Evolutionary conservation across 2,329 filamentous ascomycete species (phyloP).

Genomic region (Elsinoe australis): DNA sequence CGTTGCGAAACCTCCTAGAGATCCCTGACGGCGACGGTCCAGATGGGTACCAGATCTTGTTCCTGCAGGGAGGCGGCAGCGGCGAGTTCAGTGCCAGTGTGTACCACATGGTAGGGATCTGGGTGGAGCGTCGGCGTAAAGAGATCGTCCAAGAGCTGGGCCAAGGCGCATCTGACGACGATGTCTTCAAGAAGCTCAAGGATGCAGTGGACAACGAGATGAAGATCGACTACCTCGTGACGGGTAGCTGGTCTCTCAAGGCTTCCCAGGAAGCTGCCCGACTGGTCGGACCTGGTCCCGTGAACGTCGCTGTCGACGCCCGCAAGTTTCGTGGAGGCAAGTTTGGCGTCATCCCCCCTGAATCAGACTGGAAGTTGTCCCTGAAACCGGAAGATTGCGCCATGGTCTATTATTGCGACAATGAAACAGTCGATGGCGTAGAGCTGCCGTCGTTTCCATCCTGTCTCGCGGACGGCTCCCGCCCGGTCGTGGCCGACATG

Average conservation of each 20-base stretch:
- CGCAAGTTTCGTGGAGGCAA: conserved; percentile 61
- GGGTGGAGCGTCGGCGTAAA: conserved; percentile 63
- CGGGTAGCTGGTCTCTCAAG: conserved; percentile 85
- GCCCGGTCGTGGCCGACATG: conserved; percentile 84
- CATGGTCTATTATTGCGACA: conserved; percentile 84
- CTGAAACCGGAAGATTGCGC: conserved; percentile 53
- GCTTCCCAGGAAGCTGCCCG: conserved; percentile 74
- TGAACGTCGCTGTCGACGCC: conserved; percentile 71
- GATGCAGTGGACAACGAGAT: conserved; percentile 62
- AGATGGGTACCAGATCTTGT: conserved; percentile 76
- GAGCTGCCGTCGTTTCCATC: conserved; percentile 74
- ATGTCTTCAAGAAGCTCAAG: conserved; percentile 53
- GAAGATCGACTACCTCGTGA: conserved; percentile 82
- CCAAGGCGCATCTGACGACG: conserved; percentile 43
- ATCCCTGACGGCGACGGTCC: conserved; percentile 74
- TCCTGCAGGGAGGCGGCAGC: conserved; percentile 79
- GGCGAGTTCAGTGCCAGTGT: conserved; percentile 78
- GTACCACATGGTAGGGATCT: conserved; percentile 76
- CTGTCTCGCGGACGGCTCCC: conserved; percentile 49
- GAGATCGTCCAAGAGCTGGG: conserved; percentile 52
- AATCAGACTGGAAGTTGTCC: conserved; percentile 66
- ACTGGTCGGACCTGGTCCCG: conserved; percentile 66
- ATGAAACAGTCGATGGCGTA: conserved; percentile 90
- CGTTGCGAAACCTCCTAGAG: conserved; percentile 65
- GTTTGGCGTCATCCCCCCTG: conserved; percentile 74